Conservation (phyloP, 1,139 yeast genomes). For the Geotrichum carabidarum region DNA sequence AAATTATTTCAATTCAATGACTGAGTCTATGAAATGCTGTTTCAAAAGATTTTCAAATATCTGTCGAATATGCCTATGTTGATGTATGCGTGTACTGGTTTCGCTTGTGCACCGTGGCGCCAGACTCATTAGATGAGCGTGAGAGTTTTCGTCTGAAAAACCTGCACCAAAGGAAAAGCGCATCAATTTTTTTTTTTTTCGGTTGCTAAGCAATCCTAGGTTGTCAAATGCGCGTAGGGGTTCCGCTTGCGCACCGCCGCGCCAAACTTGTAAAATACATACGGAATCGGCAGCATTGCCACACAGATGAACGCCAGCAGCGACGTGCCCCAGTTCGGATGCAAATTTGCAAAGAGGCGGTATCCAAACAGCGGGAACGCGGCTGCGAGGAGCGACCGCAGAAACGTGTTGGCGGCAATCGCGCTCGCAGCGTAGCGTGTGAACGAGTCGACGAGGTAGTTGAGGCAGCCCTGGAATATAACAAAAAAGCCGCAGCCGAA, state of each 20-base stretch:
- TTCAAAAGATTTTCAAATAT: no score
- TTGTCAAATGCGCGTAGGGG: constrained; percentile 37
- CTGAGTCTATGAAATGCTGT: no score
- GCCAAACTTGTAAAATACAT: constrained; percentile 56
- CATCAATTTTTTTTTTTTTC: no score
- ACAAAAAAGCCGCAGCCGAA: constrained; percentile 61
- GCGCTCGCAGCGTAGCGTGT: constrained; percentile 67
- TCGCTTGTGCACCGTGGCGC: no score
- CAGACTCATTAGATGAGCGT: no score
- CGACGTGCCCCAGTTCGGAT: constrained; percentile 60
- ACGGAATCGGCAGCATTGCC: constrained; percentile 62
- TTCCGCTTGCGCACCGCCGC: constrained; percentile 51
- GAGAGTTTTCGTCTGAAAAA: no score
- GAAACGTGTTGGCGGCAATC: constrained; percentile 70
- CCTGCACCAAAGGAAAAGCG: no score
- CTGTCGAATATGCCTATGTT: no score
- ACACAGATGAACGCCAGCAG: constrained; percentile 53
- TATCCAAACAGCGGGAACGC: constrained; percentile 72
- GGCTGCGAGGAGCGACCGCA: constrained; percentile 65
- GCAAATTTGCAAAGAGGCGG: constrained; percentile 51
- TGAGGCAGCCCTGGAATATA: constrained; percentile 52
- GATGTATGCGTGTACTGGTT: no score
- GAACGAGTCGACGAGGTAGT: constrained; percentile 62
- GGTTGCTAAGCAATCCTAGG: no score
- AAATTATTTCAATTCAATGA: no score